Evolutionary conservation across 2,329 filamentous ascomycete species (phyloP).

Genomic region (Colletotrichum sp.): DNA sequence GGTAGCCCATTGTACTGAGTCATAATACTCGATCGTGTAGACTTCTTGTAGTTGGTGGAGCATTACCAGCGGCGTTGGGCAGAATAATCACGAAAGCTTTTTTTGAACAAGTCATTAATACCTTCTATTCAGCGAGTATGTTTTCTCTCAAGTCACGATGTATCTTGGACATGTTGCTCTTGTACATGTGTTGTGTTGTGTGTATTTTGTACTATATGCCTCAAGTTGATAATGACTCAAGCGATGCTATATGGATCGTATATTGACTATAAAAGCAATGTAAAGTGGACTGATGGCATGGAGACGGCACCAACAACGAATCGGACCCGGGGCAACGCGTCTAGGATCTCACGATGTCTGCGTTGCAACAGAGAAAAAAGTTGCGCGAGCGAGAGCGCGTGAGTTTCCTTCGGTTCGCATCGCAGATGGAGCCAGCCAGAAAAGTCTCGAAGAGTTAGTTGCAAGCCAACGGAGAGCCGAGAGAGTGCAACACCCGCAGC

Average conservation of each 20-base stretch:
- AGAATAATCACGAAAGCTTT: background rate
- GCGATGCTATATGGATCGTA: background rate
- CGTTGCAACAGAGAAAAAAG: background rate
- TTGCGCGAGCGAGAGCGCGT: background rate
- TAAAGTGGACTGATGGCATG: background rate
- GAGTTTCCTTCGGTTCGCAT: background rate
- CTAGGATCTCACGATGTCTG: background rate
- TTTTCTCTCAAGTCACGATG: background rate
- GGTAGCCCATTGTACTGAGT: constrained; percentile 19
- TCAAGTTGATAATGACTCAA: background rate
- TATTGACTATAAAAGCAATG: background rate
- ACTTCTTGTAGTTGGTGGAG: background rate
- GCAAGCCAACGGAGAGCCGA: background rate
- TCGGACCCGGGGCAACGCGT: background rate
- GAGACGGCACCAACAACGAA: background rate
- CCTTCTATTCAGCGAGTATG: background rate
- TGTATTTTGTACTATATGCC: background rate
- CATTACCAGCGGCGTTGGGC: background rate
- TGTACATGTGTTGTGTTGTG: background rate
- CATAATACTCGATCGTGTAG: constrained; percentile 18
- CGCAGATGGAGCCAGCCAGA: background rate
- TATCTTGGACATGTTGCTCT: background rate
- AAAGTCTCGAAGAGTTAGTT: background rate
- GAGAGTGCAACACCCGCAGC: background rate
- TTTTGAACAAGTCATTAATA: background rate